Conservation (phyloP, 1,284 basidiomycete species). For the Cystobasidium slooffiae region DNA sequence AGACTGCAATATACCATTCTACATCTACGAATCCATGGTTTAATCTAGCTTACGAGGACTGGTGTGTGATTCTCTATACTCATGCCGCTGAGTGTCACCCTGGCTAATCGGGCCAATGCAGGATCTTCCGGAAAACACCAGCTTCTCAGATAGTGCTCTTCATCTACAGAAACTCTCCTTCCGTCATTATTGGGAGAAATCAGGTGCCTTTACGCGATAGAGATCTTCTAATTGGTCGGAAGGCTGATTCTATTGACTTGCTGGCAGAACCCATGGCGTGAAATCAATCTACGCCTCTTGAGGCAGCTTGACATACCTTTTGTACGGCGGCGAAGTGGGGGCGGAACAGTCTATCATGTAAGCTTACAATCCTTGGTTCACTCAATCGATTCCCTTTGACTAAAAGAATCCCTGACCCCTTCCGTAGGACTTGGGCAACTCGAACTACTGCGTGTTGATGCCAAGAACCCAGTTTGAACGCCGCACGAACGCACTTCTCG, state of each 20-base stretch:
- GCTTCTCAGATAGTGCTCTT: slow-evolving; percentile 74
- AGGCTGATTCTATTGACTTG: not conserved
- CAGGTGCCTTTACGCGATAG: slow-evolving; percentile 59
- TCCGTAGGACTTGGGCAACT: slow-evolving; percentile 88
- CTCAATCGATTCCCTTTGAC: not conserved
- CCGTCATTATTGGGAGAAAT: slow-evolving; percentile 92
- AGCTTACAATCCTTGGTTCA: slow-evolving; percentile 55
- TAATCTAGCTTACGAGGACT: slow-evolving; percentile 92
- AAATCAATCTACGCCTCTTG: slow-evolving; percentile 75
- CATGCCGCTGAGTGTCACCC: not conserved
- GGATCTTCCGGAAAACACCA: slow-evolving; percentile 80
- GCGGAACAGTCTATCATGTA: slow-evolving; percentile 98
- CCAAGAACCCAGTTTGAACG: slow-evolving; percentile 81
- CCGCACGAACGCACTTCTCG: slow-evolving; percentile 74
- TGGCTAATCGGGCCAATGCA: slow-evolving; percentile 54
- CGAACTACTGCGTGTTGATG: slow-evolving; percentile 93
- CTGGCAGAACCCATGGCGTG: slow-evolving; percentile 90
- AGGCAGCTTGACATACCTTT: slow-evolving; percentile 69
- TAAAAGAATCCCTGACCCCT: slow-evolving; percentile 9
- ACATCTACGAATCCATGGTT: slow-evolving; percentile 84
- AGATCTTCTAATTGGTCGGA: not conserved
- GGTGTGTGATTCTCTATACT: slow-evolving; percentile 62
- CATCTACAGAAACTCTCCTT: slow-evolving; percentile 85
- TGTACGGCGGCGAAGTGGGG: slow-evolving; percentile 85
- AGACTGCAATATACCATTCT: slow-evolving; percentile 71